phyloP scores from a whole-genome alignment of 495 filamentous ascomycete species.

The Xylaria intraflava region DNA sequence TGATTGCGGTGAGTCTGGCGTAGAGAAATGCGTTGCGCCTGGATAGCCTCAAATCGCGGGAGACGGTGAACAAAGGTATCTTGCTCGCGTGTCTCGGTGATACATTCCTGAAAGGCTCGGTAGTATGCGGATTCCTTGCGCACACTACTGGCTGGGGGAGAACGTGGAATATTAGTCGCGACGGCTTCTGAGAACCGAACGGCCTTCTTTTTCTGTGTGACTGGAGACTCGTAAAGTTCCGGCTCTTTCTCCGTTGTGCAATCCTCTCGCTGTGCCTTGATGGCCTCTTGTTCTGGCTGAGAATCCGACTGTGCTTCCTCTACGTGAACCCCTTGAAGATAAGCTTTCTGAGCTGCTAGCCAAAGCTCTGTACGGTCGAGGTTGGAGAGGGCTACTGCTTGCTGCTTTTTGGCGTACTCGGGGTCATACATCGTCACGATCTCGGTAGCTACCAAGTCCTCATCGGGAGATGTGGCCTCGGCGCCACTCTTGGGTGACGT shows the following conservation, averaged over 20 bases:
- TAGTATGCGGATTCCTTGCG: slow-evolving; percentile 80
- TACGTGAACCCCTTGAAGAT: slow-evolving; percentile 57
- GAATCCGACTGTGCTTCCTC: slow-evolving; percentile 42
- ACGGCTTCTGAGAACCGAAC: slow-evolving; percentile 67
- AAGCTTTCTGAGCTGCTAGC: slow-evolving; percentile 71
- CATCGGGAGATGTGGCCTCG: slow-evolving; percentile 31
- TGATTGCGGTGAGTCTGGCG: slow-evolving; percentile 59
- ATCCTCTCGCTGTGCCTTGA: slow-evolving; percentile 14
- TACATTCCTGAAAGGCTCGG: slow-evolving; percentile 72
- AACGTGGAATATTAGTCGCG: slow-evolving; percentile 38
- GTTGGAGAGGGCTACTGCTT: slow-evolving; percentile 56
- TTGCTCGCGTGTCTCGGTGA: slow-evolving; percentile 48
- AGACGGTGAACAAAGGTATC: slow-evolving; percentile 81
- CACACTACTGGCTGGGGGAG: slow-evolving; percentile 39
- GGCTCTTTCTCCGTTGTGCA: slow-evolving; percentile 25
- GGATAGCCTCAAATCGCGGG: slow-evolving; percentile 81
- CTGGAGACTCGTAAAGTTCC: slow-evolving; percentile 24
- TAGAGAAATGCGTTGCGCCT: slow-evolving; percentile 67
- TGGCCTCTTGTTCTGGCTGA: slow-evolving; percentile 23
- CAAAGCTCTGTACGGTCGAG: slow-evolving; percentile 75
- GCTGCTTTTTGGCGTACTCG: slow-evolving; percentile 59
- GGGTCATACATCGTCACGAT: slow-evolving; percentile 63
- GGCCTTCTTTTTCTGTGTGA: slow-evolving; percentile 56
- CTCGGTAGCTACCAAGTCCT: slow-evolving; percentile 44
- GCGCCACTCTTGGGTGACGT: slow-evolving; percentile 31